phyloP scores from a whole-genome alignment of 2,329 filamentous ascomycete species.

The Trichoderma brevicompactum region DNA sequence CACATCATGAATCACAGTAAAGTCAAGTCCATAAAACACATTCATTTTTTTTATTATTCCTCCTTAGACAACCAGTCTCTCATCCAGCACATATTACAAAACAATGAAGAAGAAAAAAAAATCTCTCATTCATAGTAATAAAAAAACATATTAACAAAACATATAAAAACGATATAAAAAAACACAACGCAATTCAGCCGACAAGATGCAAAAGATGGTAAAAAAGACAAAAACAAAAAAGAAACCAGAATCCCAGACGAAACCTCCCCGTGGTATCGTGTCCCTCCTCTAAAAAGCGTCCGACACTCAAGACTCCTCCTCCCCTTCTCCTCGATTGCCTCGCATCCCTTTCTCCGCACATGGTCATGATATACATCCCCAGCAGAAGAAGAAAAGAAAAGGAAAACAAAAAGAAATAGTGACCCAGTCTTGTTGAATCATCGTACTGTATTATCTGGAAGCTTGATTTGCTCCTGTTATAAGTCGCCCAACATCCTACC shows the following conservation, averaged over 20 bases:
- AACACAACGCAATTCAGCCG: neutral
- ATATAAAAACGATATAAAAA: neutral
- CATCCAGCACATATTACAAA: neutral
- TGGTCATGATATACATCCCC: constrained; percentile 1
- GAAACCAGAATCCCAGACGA: neutral
- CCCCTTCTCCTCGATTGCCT: neutral
- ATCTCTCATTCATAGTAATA: constrained; percentile 5
- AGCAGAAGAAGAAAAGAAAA: neutral
- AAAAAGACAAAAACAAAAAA: neutral
- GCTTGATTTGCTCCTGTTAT: constrained; percentile 41
- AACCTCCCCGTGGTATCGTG: constrained; percentile 20
- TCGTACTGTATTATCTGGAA: constrained; percentile 46
- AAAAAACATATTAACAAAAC: neutral
- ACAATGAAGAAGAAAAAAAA: neutral
- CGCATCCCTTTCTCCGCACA: neutral
- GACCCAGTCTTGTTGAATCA: constrained; percentile 37
- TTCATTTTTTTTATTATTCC: too few relatives aligned
- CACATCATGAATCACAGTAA: too few relatives aligned
- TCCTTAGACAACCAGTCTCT: neutral
- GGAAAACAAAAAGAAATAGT: neutral
- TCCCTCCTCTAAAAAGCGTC: neutral
- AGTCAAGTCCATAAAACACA: too few relatives aligned
- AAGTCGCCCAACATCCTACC: constrained; percentile 36
- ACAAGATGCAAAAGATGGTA: constrained; percentile 8
- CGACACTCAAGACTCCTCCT: neutral